These are phyloP conservation scores for Paramecium primaurelia DNA, from an alignment of 73 alveolate species.

Conservation along the genomic window DNA sequence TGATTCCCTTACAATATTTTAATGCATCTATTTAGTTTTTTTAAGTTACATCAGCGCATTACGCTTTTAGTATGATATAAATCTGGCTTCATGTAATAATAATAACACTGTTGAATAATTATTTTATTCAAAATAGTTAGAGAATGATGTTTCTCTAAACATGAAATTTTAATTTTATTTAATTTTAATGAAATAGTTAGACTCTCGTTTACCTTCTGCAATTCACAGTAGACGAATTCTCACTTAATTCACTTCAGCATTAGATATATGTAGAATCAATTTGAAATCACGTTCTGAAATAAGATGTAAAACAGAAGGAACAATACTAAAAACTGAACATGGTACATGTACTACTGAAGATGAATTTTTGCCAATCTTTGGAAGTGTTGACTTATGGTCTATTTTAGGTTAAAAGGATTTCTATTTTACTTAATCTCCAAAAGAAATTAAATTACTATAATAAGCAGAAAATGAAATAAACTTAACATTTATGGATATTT, in stretches of 20 bases:
- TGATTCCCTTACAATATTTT: background rate
- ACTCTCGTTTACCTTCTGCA: background rate
- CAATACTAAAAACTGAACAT: background rate
- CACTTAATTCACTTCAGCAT: background rate
- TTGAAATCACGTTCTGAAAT: background rate
- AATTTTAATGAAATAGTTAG: constrained; percentile 6
- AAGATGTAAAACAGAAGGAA: background rate
- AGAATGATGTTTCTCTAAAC: constrained; percentile 36
- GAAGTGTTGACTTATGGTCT: background rate
- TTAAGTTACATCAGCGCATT: constrained; percentile 6
- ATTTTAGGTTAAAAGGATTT: background rate
- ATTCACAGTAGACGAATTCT: background rate
- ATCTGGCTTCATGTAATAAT: constrained; percentile 39
- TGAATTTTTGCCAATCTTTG: background rate
- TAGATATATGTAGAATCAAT: background rate
- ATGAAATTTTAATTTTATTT: background rate
- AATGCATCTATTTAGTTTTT: background rate
- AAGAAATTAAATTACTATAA: background rate
- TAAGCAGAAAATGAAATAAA: background rate
- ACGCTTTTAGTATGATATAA: constrained; percentile 5
- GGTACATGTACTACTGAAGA: constrained; percentile 41
- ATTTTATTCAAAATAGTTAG: constrained; percentile 20
- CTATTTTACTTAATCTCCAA: background rate
- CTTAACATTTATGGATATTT: background rate
- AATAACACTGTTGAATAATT: background rate